Percentiles rank a stretch among this genome's conserved stretches.
Evolutionary conservation across 164 flowering plant genomes (phyloP).

Genomic region (Amborella trichopoda): DNA sequence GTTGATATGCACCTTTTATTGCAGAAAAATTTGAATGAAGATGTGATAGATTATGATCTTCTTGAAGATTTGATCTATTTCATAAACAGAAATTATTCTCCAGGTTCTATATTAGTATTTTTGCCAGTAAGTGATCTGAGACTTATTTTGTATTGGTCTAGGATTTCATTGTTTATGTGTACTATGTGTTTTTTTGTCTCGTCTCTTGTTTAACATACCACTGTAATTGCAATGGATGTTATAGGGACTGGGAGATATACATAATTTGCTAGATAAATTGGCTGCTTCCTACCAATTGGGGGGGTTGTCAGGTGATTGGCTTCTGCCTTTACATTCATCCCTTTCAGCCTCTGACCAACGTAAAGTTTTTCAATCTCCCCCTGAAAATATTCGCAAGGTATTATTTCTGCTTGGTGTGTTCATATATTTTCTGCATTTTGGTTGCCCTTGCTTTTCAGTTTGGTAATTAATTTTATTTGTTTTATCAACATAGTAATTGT

Average conservation of each 20-base stretch:
- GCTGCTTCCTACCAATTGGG: slow-evolving; percentile 71
- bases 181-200: not conserved
- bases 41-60: slow-evolving; percentile 84
- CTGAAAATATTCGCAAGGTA: slow-evolving; percentile 70
- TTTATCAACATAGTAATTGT: no score
- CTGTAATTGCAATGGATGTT: not conserved
- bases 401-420: no score
- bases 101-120: slow-evolving; percentile 79
- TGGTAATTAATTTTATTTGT: no score
- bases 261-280: slow-evolving; percentile 48
- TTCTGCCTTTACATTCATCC: slow-evolving; percentile 86
- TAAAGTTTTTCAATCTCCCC: slow-evolving; percentile 63
- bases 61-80: slow-evolving; percentile 73
- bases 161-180: not conserved
- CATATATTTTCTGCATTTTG: no score
- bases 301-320: slow-evolving; percentile 69
- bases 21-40: slow-evolving; percentile 83
- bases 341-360: slow-evolving; percentile 64
- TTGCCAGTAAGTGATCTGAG: slow-evolving; percentile 50
- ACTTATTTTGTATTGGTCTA: not conserved
- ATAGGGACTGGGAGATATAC: slow-evolving; percentile 82
- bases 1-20: slow-evolving; percentile 6
- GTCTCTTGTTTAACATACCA: not conserved
- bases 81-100: slow-evolving; percentile 60
- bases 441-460: no score